A percentile compares a stretch with the other conserved stretches of the same genome.
phyloP scores from a whole-genome alignment of 2,329 filamentous ascomycete genomes.

The Lachnellula hyalina region DNA sequence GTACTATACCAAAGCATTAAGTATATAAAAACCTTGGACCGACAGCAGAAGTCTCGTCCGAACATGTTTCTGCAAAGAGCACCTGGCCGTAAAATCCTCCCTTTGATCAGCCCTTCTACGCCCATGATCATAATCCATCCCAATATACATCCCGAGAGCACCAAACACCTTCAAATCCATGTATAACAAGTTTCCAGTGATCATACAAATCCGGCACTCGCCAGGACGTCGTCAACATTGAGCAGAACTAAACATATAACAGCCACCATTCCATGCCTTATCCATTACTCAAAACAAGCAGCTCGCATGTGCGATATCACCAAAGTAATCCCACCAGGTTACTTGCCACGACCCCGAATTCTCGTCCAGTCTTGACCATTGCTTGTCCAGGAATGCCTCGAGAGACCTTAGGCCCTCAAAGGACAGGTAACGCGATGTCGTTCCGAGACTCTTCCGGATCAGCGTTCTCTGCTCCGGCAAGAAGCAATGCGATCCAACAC shows the following conservation, averaged over 20 bases:
- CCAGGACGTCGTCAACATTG: background rate
- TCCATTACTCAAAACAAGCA: constrained; percentile 22
- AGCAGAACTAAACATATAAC: background rate
- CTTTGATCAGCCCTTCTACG: background rate
- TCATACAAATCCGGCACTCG: background rate
- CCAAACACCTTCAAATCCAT: background rate
- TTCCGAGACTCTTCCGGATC: constrained; percentile 21
- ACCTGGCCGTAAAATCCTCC: background rate
- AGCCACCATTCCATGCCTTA: background rate
- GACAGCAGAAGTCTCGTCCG: background rate
- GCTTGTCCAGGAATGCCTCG: constrained; percentile 20
- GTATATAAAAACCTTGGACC: background rate
- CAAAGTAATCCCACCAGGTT: constrained; percentile 26
- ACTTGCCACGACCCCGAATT: constrained; percentile 6
- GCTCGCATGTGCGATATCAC: constrained; percentile 24
- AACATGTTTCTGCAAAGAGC: background rate
- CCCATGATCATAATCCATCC: background rate
- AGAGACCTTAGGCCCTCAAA: constrained; percentile 25
- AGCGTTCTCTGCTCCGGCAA: constrained; percentile 26
- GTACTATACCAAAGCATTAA: background rate
- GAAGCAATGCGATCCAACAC: constrained; percentile 35
- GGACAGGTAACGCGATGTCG: constrained; percentile 20
- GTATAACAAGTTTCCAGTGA: background rate
- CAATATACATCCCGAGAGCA: background rate
- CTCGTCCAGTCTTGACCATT: constrained; percentile 22